phyloP scores from a whole-genome alignment of 2,329 filamentous ascomycete species.

The Claviceps monticola region DNA sequence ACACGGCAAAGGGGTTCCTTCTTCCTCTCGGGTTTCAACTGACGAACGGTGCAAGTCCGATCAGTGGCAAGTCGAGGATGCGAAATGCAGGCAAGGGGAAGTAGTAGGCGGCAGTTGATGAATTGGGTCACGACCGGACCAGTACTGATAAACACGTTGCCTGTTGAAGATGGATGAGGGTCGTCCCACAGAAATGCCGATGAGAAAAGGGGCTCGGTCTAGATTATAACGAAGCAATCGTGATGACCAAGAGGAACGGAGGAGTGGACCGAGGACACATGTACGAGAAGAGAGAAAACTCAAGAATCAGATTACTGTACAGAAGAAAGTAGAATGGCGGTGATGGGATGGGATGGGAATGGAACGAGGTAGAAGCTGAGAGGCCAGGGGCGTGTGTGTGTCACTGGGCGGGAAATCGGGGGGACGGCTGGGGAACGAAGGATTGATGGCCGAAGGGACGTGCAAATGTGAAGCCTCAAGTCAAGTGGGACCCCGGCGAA shows the following conservation, averaged over 20 bases:
- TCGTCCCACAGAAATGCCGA: slow-evolving; percentile 18
- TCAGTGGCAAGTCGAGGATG: slow-evolving; percentile 8
- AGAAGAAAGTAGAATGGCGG: slow-evolving; percentile 19
- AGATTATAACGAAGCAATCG: slow-evolving; percentile 8
- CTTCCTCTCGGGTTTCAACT: slow-evolving; percentile 18
- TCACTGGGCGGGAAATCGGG: slow-evolving; percentile 10
- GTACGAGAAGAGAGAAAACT: slow-evolving; percentile 15
- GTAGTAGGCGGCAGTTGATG: slow-evolving; percentile 9
- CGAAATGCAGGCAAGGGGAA: slow-evolving; percentile 12
- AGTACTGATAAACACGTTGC: not conserved
- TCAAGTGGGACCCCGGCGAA: not conserved
- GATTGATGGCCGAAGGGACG: not conserved
- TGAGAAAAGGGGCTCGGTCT: slow-evolving; percentile 22
- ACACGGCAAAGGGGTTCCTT: slow-evolving; percentile 10
- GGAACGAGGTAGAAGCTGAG: slow-evolving; percentile 20
- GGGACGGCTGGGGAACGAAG: not conserved
- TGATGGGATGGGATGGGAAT: slow-evolving; percentile 14
- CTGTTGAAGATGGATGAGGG: not conserved
- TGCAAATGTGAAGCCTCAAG: not conserved
- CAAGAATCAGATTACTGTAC: slow-evolving; percentile 17
- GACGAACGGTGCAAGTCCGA: slow-evolving; percentile 2
- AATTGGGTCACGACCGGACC: not conserved
- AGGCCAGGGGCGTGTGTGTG: slow-evolving; percentile 12
- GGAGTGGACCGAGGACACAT: slow-evolving; percentile 10
- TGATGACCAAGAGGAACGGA: slow-evolving; percentile 7